Evolutionary conservation across 176 grass and related monocot genomes (phyloP).

Genomic region (Oryza australiensis): DNA sequence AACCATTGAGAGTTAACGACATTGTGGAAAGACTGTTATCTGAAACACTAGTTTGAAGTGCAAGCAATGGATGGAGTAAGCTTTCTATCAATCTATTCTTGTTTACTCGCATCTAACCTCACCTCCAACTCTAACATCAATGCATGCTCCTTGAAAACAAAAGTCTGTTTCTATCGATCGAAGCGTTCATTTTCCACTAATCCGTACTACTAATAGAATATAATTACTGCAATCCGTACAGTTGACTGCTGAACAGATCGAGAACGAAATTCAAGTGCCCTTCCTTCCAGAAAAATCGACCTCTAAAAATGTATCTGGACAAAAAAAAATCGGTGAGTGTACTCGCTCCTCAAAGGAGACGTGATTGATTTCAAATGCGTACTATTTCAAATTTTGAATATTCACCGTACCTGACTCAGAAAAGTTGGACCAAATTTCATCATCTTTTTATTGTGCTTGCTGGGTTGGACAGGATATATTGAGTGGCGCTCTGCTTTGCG

Average conservation of each 20-base stretch:
- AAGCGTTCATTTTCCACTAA: not conserved
- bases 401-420: not conserved
- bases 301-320: no score
- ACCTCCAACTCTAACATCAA: constrained; percentile 21
- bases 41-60: constrained; percentile 1
- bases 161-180: not conserved
- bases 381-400: not conserved
- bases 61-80: constrained; percentile 30
- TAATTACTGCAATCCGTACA: not conserved
- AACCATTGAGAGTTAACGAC: no score
- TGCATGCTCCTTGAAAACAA: not conserved
- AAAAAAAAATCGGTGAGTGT: no score
- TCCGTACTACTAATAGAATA: no score
- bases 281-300: no score
- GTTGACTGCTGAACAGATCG: not conserved
- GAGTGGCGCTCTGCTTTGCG: not conserved
- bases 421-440: constrained; percentile 1
- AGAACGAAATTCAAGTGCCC: not conserved
- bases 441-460: not conserved
- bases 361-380: not conserved
- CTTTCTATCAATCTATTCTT: constrained; percentile 1
- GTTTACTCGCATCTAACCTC: not conserved
- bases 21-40: not conserved
- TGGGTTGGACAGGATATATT: not conserved
- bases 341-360: not conserved